These are phyloP conservation scores for Tardiomyces digboiensis DNA, from an alignment of 1,139 yeast species.

Conservation along the genomic window DNA sequence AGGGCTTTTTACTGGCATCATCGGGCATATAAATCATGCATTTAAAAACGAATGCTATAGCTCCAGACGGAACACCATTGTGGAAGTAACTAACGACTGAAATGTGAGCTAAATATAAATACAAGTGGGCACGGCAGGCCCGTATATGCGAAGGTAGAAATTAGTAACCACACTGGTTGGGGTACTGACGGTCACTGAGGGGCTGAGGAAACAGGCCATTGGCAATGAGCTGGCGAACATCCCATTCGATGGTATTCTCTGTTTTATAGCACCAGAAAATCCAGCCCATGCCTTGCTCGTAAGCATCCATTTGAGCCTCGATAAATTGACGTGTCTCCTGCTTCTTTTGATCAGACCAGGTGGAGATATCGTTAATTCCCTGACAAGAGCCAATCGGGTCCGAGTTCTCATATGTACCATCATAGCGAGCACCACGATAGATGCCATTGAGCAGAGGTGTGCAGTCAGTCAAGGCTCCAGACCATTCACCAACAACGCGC, in stretches of 20 bases:
- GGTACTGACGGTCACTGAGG: slow-evolving; percentile 49
- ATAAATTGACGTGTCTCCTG: slow-evolving; percentile 48
- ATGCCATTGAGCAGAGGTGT: slow-evolving; percentile 90
- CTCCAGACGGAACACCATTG: slow-evolving; percentile 12
- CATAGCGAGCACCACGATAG: slow-evolving; percentile 78
- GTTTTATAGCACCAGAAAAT: slow-evolving; percentile 84
- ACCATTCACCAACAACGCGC: slow-evolving; percentile 85
- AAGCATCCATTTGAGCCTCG: slow-evolving; percentile 73
- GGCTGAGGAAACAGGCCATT: slow-evolving; percentile 77
- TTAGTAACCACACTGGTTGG: slow-evolving; percentile 51
- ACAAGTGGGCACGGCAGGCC: background rate
- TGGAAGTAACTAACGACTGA: no score
- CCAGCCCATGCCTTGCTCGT: slow-evolving; percentile 5
- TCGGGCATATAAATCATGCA: no score
- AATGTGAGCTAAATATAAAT: no score
- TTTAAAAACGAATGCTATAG: no score
- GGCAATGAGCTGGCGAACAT: slow-evolving; percentile 47
- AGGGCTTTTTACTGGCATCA: no score
- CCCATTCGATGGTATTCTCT: slow-evolving; percentile 85
- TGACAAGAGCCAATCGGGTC: slow-evolving; percentile 57
- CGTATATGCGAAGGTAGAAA: slow-evolving; percentile 2
- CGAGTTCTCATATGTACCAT: slow-evolving; percentile 46
- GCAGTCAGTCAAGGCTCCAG: slow-evolving; percentile 94
- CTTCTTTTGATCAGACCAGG: slow-evolving; percentile 55
- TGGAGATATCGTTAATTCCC: slow-evolving; percentile 40